Percentiles rank a stretch among this genome's conserved stretches.
Evolutionary conservation across 2,329 filamentous ascomycete species (phyloP).

Genomic region (Rachicladosporium sp.): DNA sequence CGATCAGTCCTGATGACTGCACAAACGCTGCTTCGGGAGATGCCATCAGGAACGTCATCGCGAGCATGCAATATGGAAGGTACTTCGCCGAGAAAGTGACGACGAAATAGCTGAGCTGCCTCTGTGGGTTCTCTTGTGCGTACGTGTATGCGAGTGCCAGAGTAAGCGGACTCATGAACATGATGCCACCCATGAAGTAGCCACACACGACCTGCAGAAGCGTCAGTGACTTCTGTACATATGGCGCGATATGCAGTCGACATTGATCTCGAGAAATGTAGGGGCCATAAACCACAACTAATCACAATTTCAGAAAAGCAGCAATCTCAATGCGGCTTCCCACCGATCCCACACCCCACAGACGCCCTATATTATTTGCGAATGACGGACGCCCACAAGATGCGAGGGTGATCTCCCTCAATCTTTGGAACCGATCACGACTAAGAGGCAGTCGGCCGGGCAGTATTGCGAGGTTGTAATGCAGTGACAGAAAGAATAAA

Average conservation of each 20-base stretch:
- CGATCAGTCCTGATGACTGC: constrained; percentile 66
- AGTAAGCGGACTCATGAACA: constrained; percentile 50
- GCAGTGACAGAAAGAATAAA: constrained; percentile 7
- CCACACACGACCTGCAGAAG: constrained; percentile 23
- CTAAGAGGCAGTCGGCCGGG: constrained; percentile 37
- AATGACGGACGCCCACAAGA: constrained; percentile 37
- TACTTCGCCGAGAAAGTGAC: constrained; percentile 71
- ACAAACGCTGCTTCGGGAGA: constrained; percentile 46
- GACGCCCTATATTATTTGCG: constrained; percentile 34
- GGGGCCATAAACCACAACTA: constrained; percentile 49
- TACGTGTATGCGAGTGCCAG: constrained; percentile 75
- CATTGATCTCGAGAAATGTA: constrained; percentile 37
- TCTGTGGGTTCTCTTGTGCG: constrained; percentile 71
- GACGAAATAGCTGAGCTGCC: constrained; percentile 67
- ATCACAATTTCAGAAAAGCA: constrained; percentile 42
- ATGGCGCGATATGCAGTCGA: no score
- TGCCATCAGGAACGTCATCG: constrained; percentile 57
- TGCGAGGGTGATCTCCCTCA: constrained; percentile 42
- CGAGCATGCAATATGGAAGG: constrained; percentile 68
- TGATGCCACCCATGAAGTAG: constrained; percentile 37
- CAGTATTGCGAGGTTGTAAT: constrained; percentile 46
- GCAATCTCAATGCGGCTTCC: constrained; percentile 41
- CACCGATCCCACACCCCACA: constrained; percentile 39
- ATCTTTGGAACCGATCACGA: constrained; percentile 44
- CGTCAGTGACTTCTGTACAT: constrained; percentile 11